Conservation (phyloP, 805 yeast species). For the Ogataea haglerorum region DNA sequence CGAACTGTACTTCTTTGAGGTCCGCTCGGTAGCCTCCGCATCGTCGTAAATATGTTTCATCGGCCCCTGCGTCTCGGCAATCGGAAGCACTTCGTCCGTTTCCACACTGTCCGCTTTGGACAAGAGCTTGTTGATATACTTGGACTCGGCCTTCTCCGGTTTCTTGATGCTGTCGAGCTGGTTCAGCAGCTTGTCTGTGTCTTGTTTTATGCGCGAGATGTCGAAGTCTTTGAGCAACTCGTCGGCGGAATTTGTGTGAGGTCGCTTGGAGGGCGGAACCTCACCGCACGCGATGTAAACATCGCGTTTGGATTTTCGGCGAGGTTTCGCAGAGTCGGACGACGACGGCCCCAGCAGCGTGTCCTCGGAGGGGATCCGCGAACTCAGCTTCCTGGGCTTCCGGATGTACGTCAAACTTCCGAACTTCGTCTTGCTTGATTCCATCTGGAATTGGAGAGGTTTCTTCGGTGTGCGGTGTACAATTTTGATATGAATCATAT, state of each 20-base stretch:
- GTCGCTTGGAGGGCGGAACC: neutral
- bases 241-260: slow-evolving; percentile 7
- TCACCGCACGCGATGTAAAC: slow-evolving; percentile 10
- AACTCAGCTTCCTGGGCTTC: slow-evolving; percentile 14
- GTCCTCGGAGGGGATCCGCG: slow-evolving; percentile 14
- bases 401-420: slow-evolving; percentile 10
- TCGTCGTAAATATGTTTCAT: slow-evolving; percentile 18
- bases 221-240: slow-evolving; percentile 28
- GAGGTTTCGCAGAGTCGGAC: neutral
- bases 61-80: neutral
- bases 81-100: slow-evolving; percentile 8
- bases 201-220: slow-evolving; percentile 27
- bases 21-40: slow-evolving; percentile 11
- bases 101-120: slow-evolving; percentile 16
- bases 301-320: slow-evolving; percentile 3
- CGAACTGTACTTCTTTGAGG: slow-evolving; percentile 17
- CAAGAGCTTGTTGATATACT: slow-evolving; percentile 19
- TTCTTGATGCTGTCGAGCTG: slow-evolving; percentile 36
- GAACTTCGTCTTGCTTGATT: slow-evolving; percentile 8
- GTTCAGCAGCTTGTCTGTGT: slow-evolving; percentile 31
- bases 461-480: slow-evolving; percentile 6
- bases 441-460: neutral
- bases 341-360: slow-evolving; percentile 5
- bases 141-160: slow-evolving; percentile 13
- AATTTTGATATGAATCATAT: neutral